Percentiles rank a stretch among this genome's conserved stretches.
phyloP scores from a whole-genome alignment of 1,284 basidiomycete species.

The Tremellales sp. region DNA sequence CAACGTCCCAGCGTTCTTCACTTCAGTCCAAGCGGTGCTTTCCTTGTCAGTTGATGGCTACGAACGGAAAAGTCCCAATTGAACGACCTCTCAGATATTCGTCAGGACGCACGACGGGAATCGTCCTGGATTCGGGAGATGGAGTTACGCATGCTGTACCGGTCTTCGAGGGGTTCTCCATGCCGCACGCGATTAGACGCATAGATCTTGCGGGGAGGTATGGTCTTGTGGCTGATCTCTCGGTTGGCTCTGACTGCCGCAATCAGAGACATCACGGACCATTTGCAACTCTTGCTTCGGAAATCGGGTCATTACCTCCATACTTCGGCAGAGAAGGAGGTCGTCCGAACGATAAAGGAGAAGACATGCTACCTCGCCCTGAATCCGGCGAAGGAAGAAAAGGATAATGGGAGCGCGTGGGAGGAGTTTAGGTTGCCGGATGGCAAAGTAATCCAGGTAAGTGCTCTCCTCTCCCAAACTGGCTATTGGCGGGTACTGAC shows the following conservation, averaged over 20 bases:
- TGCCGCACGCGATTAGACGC: constrained; percentile 95
- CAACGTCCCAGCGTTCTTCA: constrained; percentile 97
- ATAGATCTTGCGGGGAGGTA: constrained; percentile 94
- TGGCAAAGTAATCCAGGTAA: constrained; percentile 85
- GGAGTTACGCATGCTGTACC: constrained; percentile 99
- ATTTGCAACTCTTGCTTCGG: constrained; percentile 87
- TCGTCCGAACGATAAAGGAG: constrained; percentile 97
- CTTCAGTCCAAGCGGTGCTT: constrained; percentile 94
- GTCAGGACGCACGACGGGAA: constrained; percentile 97
- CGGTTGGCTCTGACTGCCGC: constrained; percentile 9
- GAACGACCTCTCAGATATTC: constrained; percentile 68
- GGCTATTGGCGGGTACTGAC: no score
- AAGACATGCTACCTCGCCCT: constrained; percentile 93
- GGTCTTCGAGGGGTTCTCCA: constrained; percentile 98
- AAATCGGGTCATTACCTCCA: constrained; percentile 94
- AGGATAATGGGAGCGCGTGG: constrained; percentile 66
- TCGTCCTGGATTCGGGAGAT: constrained; percentile 97
- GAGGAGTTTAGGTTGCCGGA: constrained; percentile 96
- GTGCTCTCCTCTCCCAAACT: constrained; percentile 22
- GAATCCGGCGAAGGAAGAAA: constrained; percentile 91
- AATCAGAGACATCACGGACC: constrained; percentile 87
- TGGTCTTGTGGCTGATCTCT: constrained; percentile 17
- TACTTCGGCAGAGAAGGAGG: constrained; percentile 95
- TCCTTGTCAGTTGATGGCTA: constrained; percentile 64
- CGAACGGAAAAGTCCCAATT: not conserved